phyloP scores from a whole-genome alignment of 306 rosid genomes.

The Lathyrus tuberosus region DNA sequence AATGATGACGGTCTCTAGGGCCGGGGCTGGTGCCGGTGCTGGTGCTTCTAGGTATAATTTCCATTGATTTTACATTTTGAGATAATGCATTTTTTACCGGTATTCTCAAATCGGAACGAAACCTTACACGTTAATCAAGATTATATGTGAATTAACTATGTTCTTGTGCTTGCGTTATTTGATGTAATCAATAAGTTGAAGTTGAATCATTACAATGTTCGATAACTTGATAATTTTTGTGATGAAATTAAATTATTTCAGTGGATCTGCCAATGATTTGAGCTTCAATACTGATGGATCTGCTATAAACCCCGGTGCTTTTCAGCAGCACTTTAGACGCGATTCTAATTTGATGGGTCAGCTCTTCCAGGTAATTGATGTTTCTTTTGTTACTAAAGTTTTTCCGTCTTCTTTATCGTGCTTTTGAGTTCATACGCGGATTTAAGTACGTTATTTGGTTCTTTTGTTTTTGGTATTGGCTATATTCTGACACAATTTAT shows the following conservation, averaged over 20 bases:
- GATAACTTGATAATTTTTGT: conserved; percentile 2
- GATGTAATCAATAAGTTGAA: not conserved
- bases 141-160: conserved; percentile 24
- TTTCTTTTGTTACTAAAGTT: conserved; percentile 14
- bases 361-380: conserved; percentile 72
- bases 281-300: conserved; percentile 87
- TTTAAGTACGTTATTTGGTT: conserved; percentile 22
- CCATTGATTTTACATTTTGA: conserved; percentile 17
- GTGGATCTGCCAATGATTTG: conserved; percentile 69
- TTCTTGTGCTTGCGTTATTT: conserved; percentile 14
- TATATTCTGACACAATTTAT: conserved; percentile 32
- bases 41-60: conserved; percentile 58
- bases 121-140: not conserved
- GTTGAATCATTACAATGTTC: conserved; percentile 21
- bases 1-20: conserved; percentile 67
- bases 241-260: conserved; percentile 42
- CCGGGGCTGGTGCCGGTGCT: conserved; percentile 33
- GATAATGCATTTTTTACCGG: conserved; percentile 4
- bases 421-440: conserved; percentile 5
- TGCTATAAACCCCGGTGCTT: conserved; percentile 83
- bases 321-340: conserved; percentile 79
- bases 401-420: conserved; percentile 18
- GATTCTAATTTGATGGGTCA: conserved; percentile 73
- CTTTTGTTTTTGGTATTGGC: conserved; percentile 5
- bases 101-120: not conserved